Base-by-base conservation (phyloP, 2,329 filamentous ascomycete species). In the Curvularia sp. region DNA sequence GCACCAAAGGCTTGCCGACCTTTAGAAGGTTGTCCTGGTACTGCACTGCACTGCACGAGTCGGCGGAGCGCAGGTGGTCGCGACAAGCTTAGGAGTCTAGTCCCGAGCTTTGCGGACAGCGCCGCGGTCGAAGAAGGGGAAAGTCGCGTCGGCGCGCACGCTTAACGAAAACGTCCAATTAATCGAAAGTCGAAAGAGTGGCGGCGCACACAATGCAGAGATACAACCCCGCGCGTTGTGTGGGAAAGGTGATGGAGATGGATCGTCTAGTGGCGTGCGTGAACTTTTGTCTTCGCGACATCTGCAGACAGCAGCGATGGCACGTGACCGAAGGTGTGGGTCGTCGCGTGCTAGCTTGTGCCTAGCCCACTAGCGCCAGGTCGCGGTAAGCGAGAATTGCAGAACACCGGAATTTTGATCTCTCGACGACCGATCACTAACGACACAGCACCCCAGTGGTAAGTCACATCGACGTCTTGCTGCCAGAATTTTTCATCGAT, bases 371-470 rank as follows among this genome's bases (percentile, higher is more conserved):
- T 64, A 65, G 55, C 58, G 58, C 27, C 53, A 39, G 53, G 30
- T 42, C 42, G 43, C 15, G 41, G 38, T 60, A 63, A 57, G 48
- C 57, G 57, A 59, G 53, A 38, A 42, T 48, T 39, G 47, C 47
- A 54, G 45, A 48, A 59, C 56, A 48, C 51, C 51, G 21, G 49
- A 60, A 41, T 56, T 60, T 55, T 55, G 59, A 49, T 43, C 41
- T 25, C 48, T 47, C 58, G 49, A 61, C 39, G 55, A 53, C 46
- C 64, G 57, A 65, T 43, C 65, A 65, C 61, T 63, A 63, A 64
- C 69, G 68, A 73, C 71, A 73, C 71, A 73, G 61, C 69, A 71
- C 64, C 70, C 69, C 69, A 66, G 67, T 66, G 71, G 73, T 75
- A 74, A 72, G 73, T 68, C 57, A 45, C 39, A 51, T 49, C 60